These are phyloP conservation scores for Cryomyces minteri DNA, from an alignment of 495 filamentous ascomycete genomes.

Conservation along the genomic window DNA sequence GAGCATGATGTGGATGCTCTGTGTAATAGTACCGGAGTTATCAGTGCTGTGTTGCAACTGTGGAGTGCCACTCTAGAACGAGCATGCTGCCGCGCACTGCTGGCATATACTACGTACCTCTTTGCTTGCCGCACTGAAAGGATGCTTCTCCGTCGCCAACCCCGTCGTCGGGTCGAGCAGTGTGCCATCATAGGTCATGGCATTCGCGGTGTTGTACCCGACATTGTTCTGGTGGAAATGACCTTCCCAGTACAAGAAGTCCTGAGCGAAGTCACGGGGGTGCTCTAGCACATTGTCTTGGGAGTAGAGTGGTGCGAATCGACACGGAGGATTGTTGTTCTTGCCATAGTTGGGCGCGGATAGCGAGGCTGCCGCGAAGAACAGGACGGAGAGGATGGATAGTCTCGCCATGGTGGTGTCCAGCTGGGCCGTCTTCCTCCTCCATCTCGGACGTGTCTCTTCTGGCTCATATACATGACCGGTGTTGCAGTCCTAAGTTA, in stretches of 20 bases:
- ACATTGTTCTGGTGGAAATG: slow-evolving; percentile 20
- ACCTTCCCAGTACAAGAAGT: slow-evolving; percentile 21
- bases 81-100: not conserved
- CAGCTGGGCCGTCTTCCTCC: too few species aligned
- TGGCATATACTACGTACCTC: slow-evolving; percentile 5
- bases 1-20: slow-evolving; percentile 18
- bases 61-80: not conserved
- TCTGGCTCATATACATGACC: too few species aligned
- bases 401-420: too few species aligned
- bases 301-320: slow-evolving; percentile 14
- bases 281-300: slow-evolving; percentile 12
- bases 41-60: not conserved
- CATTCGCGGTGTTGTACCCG: slow-evolving; percentile 18
- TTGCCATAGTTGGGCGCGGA: too few species aligned
- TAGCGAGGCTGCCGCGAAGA: too few species aligned
- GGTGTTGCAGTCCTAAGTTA: too few species aligned
- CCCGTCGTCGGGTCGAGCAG: slow-evolving; percentile 18
- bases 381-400: too few species aligned
- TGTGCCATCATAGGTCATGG: slow-evolving; percentile 22
- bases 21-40: not conserved
- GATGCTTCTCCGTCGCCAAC: slow-evolving; percentile 15
- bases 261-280: slow-evolving; percentile 11
- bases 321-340: slow-evolving; percentile 9
- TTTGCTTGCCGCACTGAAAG: slow-evolving; percentile 22
- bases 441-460: too few species aligned